These are phyloP conservation scores for Suillus subluteus DNA, from an alignment of 768 basidiomycete genomes.

Conservation along the genomic window DNA sequence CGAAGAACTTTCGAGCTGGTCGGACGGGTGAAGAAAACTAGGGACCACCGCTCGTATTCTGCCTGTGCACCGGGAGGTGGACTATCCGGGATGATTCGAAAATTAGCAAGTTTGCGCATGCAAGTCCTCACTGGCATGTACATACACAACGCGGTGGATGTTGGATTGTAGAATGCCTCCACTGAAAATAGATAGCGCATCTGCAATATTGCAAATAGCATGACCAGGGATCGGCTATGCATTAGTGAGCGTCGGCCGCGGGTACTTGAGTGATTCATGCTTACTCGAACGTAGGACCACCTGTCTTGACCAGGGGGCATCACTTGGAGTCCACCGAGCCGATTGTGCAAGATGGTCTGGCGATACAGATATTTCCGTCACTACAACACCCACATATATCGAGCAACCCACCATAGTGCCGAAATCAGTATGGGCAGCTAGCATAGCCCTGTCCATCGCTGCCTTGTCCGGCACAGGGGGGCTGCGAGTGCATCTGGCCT, in stretches of 20 bases:
- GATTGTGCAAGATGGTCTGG: slow-evolving; percentile 71
- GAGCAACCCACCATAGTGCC: slow-evolving; percentile 60
- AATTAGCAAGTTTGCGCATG: neutral
- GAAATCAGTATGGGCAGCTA: slow-evolving; percentile 77
- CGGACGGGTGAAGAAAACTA: slow-evolving; percentile 71
- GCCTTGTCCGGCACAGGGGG: slow-evolving; percentile 39
- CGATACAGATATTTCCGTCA: neutral
- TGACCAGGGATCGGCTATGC: slow-evolving; percentile 54
- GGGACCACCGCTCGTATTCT: slow-evolving; percentile 59
- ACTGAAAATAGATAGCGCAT: slow-evolving; percentile 63
- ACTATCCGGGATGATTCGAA: slow-evolving; percentile 9
- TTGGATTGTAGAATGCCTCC: slow-evolving; percentile 68
- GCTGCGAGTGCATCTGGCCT: slow-evolving; percentile 57
- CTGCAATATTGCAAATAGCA: slow-evolving; percentile 65
- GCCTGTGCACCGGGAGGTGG: slow-evolving; percentile 64
- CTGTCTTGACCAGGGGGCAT: slow-evolving; percentile 59
- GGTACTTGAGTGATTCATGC: neutral
- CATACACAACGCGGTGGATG: slow-evolving; percentile 64
- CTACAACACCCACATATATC: neutral
- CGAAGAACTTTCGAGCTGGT: slow-evolving; percentile 54
- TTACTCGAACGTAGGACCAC: slow-evolving; percentile 71
- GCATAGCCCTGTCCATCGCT: slow-evolving; percentile 38
- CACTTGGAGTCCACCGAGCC: slow-evolving; percentile 71
- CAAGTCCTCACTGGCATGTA: slow-evolving; percentile 9
- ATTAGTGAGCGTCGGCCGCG: neutral